phyloP scores from a whole-genome alignment of 2,329 filamentous ascomycete species.

The Fusarium goolgardi region DNA sequence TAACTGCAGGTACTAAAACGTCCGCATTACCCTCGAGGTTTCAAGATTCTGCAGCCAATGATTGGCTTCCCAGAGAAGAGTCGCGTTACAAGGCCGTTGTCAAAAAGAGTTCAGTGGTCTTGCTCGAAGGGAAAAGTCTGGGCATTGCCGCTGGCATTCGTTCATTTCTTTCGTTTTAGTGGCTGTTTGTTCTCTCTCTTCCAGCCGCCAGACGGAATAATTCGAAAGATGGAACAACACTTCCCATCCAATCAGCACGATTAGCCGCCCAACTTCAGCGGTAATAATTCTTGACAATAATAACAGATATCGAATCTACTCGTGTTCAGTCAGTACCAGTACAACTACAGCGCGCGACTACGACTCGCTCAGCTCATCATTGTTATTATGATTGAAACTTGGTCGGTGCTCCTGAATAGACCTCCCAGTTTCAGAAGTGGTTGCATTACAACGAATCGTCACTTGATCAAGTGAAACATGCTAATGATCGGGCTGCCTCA shows the following conservation, averaged over 20 bases:
- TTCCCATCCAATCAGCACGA: constrained; percentile 32
- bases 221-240: constrained; percentile 15
- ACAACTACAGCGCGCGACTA: constrained; percentile 5
- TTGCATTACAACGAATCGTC: constrained; percentile 40
- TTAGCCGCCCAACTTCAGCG: constrained; percentile 37
- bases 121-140: constrained; percentile 4
- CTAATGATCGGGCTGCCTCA: constrained; percentile 41
- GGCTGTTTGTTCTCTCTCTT: constrained; percentile 32
- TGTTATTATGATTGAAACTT: constrained; percentile 13
- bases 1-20: constrained; percentile 42
- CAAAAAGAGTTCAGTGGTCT: constrained; percentile 17
- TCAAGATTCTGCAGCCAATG: constrained; percentile 12
- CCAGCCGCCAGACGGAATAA: constrained; percentile 45
- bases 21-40: constrained; percentile 22
- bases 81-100: constrained; percentile 2
- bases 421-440: constrained; percentile 40
- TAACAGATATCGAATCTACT: not conserved
- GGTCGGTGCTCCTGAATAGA: constrained; percentile 26
- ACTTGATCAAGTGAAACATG: constrained; percentile 40
- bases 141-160: constrained; percentile 22
- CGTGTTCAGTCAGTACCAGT: not conserved
- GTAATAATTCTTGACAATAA: constrained; percentile 23
- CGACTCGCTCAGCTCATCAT: not conserved
- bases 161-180: constrained; percentile 23
- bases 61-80: constrained; percentile 21